A percentile compares a stretch with the other conserved stretches of the same genome.
phyloP scores from a whole-genome alignment of 495 filamentous ascomycete species.

The Hypoxylon cercidicola region DNA sequence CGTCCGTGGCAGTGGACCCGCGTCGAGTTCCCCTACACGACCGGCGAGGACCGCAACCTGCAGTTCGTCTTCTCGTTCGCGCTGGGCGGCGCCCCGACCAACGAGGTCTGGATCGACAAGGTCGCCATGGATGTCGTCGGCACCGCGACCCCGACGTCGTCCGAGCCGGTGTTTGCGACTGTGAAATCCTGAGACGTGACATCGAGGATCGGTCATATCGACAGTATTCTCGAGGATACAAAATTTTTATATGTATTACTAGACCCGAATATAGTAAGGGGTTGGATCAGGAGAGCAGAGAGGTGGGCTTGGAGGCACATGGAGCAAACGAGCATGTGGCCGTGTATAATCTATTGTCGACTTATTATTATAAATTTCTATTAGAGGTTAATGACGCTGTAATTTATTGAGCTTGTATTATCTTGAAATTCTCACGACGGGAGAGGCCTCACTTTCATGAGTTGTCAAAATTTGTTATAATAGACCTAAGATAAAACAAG shows the following conservation, averaged over 20 bases:
- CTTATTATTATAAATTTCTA: too few species aligned
- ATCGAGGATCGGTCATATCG: background rate
- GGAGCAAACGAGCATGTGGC: too few species aligned
- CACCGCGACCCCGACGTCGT: constrained; percentile 4
- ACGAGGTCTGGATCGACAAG: constrained; percentile 39
- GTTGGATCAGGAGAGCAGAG: too few species aligned
- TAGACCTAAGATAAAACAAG: too few species aligned
- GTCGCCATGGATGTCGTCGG: constrained; percentile 18
- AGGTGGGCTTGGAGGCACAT: too few species aligned
- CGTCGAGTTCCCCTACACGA: constrained; percentile 26
- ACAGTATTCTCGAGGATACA: too few species aligned
- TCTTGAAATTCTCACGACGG: too few species aligned
- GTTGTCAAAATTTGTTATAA: too few species aligned
- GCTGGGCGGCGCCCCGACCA: constrained; percentile 14
- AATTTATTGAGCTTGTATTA: background rate
- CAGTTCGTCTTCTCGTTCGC: constrained; percentile 37
- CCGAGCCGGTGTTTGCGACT: background rate
- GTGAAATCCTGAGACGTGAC: background rate
- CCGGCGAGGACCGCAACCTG: constrained; percentile 12
- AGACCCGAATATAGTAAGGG: too few species aligned
- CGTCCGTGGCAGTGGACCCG: too few species aligned
- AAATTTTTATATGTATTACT: background rate
- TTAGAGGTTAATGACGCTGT: background rate
- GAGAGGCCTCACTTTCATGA: too few species aligned
- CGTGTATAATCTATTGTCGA: too few species aligned